A percentile compares a stretch with the other conserved stretches of the same genome.
Evolutionary conservation across 495 filamentous ascomycete genomes (phyloP).

Genomic region (Echria macrotheca): DNA sequence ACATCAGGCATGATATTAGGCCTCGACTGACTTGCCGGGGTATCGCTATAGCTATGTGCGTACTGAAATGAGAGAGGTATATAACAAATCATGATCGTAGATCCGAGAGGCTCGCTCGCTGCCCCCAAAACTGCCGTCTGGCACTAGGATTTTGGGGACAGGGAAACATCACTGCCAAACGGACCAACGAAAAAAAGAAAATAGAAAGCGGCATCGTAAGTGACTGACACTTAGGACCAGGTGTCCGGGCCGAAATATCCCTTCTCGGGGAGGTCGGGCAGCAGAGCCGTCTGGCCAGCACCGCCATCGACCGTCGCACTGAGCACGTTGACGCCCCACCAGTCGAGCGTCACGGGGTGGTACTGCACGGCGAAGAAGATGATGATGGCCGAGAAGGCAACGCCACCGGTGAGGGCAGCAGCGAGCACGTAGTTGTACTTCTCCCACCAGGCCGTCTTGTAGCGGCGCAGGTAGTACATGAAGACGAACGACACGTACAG

Average conservation of each 20-base stretch:
- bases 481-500: constrained; percentile 6
- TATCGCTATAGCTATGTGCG: too few relatives aligned
- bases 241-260: not conserved
- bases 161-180: too few relatives aligned
- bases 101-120: too few relatives aligned
- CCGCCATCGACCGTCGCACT: not conserved
- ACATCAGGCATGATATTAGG: too few relatives aligned
- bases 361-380: constrained; percentile 55
- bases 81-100: too few relatives aligned
- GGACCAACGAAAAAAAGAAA: too few relatives aligned
- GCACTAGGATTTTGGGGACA: too few relatives aligned
- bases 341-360: constrained; percentile 37
- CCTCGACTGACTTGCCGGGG: too few relatives aligned
- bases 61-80: too few relatives aligned
- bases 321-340: constrained; percentile 45
- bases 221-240: not conserved
- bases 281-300: not conserved
- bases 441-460: constrained; percentile 30
- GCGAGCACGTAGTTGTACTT: constrained; percentile 62
- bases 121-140: too few relatives aligned
- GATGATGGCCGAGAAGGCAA: constrained; percentile 50
- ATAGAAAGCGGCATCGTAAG: too few relatives aligned
- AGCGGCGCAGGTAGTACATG: constrained; percentile 17
- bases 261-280: not conserved
- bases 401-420: constrained; percentile 31